A percentile compares a stretch with the other conserved stretches of the same genome.
These are phyloP conservation scores for Hippophae rhamnoides DNA, from an alignment of 306 rosid genomes.

Conservation along the genomic window DNA sequence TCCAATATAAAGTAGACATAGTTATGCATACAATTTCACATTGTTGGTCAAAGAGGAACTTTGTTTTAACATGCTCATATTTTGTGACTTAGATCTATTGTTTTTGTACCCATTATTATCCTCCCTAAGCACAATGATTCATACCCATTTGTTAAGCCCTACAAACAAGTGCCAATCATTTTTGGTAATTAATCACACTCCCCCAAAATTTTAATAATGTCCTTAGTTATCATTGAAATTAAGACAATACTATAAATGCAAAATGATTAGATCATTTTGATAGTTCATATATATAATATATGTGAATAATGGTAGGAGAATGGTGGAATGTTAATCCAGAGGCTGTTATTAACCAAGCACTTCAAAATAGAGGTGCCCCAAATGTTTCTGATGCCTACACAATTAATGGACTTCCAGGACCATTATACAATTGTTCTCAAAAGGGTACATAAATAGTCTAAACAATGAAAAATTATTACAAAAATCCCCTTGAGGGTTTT, in stretches of 20 bases:
- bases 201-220: too few relatives aligned
- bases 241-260: too few relatives aligned
- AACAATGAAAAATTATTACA: neutral
- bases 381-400: conserved; percentile 74
- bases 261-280: too few relatives aligned
- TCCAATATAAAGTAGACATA: conserved; percentile 50
- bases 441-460: conserved; percentile 17
- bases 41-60: conserved; percentile 62
- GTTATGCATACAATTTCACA: conserved; percentile 57
- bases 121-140: conserved; percentile 38
- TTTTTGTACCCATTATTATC: conserved; percentile 58
- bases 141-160: conserved; percentile 50
- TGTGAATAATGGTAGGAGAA: conserved; percentile 32
- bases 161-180: conserved; percentile 48
- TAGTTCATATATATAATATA: too few relatives aligned
- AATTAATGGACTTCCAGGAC: conserved; percentile 64
- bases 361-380: conserved; percentile 55
- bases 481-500: neutral
- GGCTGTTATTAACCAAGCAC: conserved; percentile 51
- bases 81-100: conserved; percentile 58
- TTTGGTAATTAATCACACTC: conserved; percentile 29
- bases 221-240: too few relatives aligned
- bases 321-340: conserved; percentile 72
- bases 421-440: conserved; percentile 56
- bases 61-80: conserved; percentile 66